phyloP scores from a whole-genome alignment of 2,329 filamentous ascomycete species.

The Sclerotinia borealis region DNA sequence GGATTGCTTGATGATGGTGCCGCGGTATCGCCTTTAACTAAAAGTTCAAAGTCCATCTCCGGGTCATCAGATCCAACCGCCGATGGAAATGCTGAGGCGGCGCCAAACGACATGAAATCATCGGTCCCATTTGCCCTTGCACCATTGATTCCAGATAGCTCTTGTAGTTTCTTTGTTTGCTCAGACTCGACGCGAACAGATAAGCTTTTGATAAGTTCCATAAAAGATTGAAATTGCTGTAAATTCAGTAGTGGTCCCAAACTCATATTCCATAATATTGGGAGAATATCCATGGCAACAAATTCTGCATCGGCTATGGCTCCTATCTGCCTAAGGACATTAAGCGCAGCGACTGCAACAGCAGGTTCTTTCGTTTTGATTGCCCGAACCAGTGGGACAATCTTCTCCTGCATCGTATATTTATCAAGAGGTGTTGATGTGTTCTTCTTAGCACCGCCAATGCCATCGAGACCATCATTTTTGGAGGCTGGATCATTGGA shows the following conservation, averaged over 20 bases:
- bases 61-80: conserved; percentile 58
- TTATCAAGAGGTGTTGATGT: conserved; percentile 84
- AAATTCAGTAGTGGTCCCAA: conserved; percentile 84
- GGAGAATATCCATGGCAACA: conserved; percentile 83
- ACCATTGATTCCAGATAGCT: conserved; percentile 60
- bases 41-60: conserved; percentile 76
- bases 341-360: conserved; percentile 90
- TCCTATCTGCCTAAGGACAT: conserved; percentile 74
- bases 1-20: conserved; percentile 33
- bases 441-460: conserved; percentile 51
- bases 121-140: conserved; percentile 47
- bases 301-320: conserved; percentile 53
- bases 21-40: conserved; percentile 68
- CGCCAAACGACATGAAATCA: conserved; percentile 67
- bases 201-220: conserved; percentile 77
- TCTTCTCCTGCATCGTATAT: conserved; percentile 97
- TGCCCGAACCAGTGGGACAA: conserved; percentile 79
- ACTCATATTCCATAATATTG: conserved; percentile 86
- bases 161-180: conserved; percentile 81
- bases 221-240: conserved; percentile 82
- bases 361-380: conserved; percentile 98
- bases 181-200: conserved; percentile 80
- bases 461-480: conserved; percentile 71
- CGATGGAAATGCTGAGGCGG: conserved; percentile 48
- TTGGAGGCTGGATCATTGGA: conserved; percentile 44